Conservation (phyloP, 73 alveolate genomes). For the Stentor roeselii region DNA sequence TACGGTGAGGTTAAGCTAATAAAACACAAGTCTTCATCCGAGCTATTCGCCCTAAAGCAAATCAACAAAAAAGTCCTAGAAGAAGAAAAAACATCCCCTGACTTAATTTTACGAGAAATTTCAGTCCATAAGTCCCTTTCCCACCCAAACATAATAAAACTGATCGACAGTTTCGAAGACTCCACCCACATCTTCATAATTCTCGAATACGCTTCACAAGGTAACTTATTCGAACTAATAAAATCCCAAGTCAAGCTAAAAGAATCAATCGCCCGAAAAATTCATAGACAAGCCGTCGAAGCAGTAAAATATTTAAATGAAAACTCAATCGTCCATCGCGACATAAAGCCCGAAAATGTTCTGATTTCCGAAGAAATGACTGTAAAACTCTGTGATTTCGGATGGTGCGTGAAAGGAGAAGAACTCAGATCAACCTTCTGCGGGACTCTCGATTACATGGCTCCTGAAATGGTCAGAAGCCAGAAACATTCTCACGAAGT, state of each 20-base stretch:
- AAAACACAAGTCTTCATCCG: constrained; percentile 61
- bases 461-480: constrained; percentile 85
- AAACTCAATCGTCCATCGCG: constrained; percentile 42
- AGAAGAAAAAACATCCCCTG: constrained; percentile 32
- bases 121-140: constrained; percentile 54
- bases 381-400: constrained; percentile 69
- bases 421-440: constrained; percentile 78
- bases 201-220: constrained; percentile 62
- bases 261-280: constrained; percentile 44
- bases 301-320: constrained; percentile 43
- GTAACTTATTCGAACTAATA: constrained; percentile 55
- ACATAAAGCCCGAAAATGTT: constrained; percentile 65
- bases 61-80: constrained; percentile 64
- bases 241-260: constrained; percentile 37
- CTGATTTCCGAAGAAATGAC: constrained; percentile 36
- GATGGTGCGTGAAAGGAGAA: constrained; percentile 67
- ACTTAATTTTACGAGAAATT: constrained; percentile 35
- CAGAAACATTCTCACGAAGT: constrained; percentile 78
- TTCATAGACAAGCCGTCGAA: constrained; percentile 29
- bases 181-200: constrained; percentile 51
- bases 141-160: constrained; percentile 66
- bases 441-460: constrained; percentile 91
- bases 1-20: constrained; percentile 76
- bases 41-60: constrained; percentile 65
- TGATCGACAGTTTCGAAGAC: constrained; percentile 68